A percentile compares a stretch with the other conserved stretches of the same genome.
Conservation (phyloP, 2,329 filamentous ascomycete species). For the Cladosporium sp. region DNA sequence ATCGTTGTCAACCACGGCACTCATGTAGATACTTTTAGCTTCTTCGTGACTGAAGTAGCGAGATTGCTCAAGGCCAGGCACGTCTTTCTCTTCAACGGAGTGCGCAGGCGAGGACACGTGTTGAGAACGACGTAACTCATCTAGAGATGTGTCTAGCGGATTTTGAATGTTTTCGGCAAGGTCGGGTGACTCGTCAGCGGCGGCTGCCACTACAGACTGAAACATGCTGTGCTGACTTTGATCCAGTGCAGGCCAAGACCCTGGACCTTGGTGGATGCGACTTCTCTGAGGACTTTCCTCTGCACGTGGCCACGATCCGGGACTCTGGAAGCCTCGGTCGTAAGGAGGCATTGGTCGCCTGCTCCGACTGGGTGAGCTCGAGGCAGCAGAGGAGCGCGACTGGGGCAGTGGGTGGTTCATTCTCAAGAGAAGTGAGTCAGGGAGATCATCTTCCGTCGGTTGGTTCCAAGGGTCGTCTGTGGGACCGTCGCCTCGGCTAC, state of each 20-base stretch:
- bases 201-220: constrained; percentile 16
- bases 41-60: constrained; percentile 72
- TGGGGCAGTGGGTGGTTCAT: constrained; percentile 5
- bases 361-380: constrained; percentile 6
- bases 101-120: not conserved
- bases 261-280: constrained; percentile 16
- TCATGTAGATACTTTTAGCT: constrained; percentile 84
- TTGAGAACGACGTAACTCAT: not conserved
- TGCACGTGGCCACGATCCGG: constrained; percentile 26
- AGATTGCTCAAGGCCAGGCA: constrained; percentile 45
- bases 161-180: constrained; percentile 21
- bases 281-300: constrained; percentile 18
- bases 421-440: constrained; percentile 22
- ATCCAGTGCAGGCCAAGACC: constrained; percentile 23
- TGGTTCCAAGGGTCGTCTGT: constrained; percentile 28
- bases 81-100: not conserved
- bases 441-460: constrained; percentile 26
- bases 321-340: constrained; percentile 18
- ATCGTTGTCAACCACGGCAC: constrained; percentile 44
- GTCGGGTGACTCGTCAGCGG: not conserved
- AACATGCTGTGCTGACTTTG: constrained; percentile 17
- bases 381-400: constrained; percentile 1
- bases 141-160: constrained; percentile 13
- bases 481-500: constrained; percentile 21
- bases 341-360: constrained; percentile 21